These are phyloP conservation scores for Aspergillus indologenus DNA, from an alignment of 495 filamentous ascomycete genomes.

Conservation along the genomic window DNA sequence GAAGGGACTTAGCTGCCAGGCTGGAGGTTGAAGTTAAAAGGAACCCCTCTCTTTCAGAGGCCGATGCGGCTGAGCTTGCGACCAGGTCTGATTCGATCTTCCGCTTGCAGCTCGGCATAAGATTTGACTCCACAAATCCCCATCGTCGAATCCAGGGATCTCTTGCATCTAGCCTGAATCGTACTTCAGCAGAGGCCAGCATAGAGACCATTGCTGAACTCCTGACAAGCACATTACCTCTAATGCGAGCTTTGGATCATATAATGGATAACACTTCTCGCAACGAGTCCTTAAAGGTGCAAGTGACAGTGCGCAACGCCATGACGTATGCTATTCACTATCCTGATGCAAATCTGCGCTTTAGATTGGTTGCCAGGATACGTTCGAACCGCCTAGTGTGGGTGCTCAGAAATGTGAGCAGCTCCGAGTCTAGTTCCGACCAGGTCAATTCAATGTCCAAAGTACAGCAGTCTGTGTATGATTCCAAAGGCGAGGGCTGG, in stretches of 20 bases:
- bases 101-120: constrained; percentile 31
- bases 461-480: constrained; percentile 35
- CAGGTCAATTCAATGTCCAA: constrained; percentile 17
- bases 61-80: constrained; percentile 24
- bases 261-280: constrained; percentile 29
- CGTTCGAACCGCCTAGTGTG: constrained; percentile 37
- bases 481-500: constrained; percentile 48
- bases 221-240: constrained; percentile 62
- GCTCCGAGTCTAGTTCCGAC: constrained; percentile 15
- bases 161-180: constrained; percentile 61
- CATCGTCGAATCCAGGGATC: constrained; percentile 68
- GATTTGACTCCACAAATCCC: constrained; percentile 64
- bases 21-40: constrained; percentile 30
- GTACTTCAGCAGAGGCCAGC: constrained; percentile 37
- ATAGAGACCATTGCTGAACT: constrained; percentile 53
- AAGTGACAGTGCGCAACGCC: constrained; percentile 41
- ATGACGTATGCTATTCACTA: constrained; percentile 46
- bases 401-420: constrained; percentile 38
- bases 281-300: constrained; percentile 27
- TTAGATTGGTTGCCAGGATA: constrained; percentile 32
- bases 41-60: constrained; percentile 15
- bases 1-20: constrained; percentile 27
- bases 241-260: constrained; percentile 60
- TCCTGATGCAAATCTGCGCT: constrained; percentile 33
- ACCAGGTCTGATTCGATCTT: constrained; percentile 31